Evolutionary conservation across 176 grass and related monocot species (phyloP).

Genomic region (Chrysopogon serrulatus): DNA sequence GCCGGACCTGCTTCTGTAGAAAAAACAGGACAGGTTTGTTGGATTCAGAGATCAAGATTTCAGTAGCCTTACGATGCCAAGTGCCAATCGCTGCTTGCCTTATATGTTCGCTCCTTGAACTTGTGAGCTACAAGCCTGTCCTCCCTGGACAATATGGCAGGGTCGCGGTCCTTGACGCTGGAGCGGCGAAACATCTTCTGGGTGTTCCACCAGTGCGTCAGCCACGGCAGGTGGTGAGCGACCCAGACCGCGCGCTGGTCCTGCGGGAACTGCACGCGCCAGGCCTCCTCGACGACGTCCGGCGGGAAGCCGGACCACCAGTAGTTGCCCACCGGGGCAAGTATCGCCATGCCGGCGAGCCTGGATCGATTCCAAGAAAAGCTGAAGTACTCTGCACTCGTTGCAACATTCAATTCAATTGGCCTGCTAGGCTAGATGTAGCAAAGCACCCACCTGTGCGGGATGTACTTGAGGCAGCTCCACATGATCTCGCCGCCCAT

Average conservation of each 20-base stretch:
- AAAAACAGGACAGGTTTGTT: background rate
- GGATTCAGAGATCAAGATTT: background rate
- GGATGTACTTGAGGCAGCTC: conserved; percentile 79
- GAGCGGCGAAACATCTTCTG: conserved; percentile 61
- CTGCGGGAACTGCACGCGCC: conserved; percentile 49
- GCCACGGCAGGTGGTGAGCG: conserved; percentile 66
- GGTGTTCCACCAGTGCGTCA: conserved; percentile 91
- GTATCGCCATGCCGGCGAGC: conserved; percentile 52
- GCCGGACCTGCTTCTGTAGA: conserved; percentile 46
- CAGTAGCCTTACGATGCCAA: background rate
- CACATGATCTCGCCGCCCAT: conserved; percentile 78
- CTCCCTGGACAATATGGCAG: background rate
- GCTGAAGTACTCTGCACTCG: background rate
- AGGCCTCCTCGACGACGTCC: conserved; percentile 49
- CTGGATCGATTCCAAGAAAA: conserved; percentile 2
- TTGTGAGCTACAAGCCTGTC: conserved; percentile 21
- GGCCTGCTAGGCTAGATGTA: background rate
- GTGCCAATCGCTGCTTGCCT: background rate
- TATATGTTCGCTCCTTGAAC: background rate
- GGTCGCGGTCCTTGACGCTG: background rate
- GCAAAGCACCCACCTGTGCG: conserved; percentile 44
- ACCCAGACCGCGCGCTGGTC: conserved; percentile 65
- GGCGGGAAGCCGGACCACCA: conserved; percentile 71
- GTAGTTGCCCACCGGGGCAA: conserved; percentile 66
- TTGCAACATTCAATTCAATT: background rate